phyloP scores from a whole-genome alignment of 2,329 filamentous ascomycete species.

The Monosporascus sp. region DNA sequence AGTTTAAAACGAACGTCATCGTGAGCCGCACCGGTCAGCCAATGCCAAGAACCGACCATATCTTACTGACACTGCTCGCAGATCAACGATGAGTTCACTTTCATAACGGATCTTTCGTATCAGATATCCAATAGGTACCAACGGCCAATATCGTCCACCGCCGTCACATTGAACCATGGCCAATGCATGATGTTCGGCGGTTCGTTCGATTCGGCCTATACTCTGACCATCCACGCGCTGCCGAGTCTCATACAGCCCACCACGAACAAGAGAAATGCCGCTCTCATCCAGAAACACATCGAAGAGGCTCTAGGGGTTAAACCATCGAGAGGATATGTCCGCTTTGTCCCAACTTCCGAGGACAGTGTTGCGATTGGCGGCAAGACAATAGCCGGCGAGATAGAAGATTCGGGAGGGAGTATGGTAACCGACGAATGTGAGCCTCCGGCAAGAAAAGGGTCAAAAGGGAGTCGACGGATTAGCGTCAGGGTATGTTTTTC shows the following conservation, averaged over 20 bases:
- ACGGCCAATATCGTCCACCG: conserved; percentile 66
- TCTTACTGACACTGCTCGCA: conserved; percentile 27
- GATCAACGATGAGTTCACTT: conserved; percentile 69
- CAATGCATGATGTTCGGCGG: conserved; percentile 70
- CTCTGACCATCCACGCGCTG: conserved; percentile 67
- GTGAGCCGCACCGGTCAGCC: conserved; percentile 36
- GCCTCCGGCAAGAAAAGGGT: conserved; percentile 13
- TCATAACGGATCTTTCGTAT: conserved; percentile 69
- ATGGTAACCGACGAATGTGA: conserved; percentile 23
- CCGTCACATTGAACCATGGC: conserved; percentile 71
- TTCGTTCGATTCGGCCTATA: conserved; percentile 74
- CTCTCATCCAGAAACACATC: conserved; percentile 72
- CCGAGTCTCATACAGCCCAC: conserved; percentile 63
- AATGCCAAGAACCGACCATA: not conserved
- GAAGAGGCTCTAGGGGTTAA: conserved; percentile 63
- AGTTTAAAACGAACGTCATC: conserved; percentile 59
- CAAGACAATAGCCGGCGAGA: conserved; percentile 62
- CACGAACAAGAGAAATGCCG: conserved; percentile 76
- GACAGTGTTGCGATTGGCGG: conserved; percentile 68
- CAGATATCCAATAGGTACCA: conserved; percentile 71
- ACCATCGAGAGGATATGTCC: conserved; percentile 63
- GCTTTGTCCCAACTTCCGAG: conserved; percentile 65
- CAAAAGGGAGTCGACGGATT: conserved; percentile 21
- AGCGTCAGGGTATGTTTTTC: conserved; percentile 20
- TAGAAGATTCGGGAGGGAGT: conserved; percentile 48